phyloP scores from a whole-genome alignment of 495 filamentous ascomycete genomes.

The Penicillium silybi region DNA sequence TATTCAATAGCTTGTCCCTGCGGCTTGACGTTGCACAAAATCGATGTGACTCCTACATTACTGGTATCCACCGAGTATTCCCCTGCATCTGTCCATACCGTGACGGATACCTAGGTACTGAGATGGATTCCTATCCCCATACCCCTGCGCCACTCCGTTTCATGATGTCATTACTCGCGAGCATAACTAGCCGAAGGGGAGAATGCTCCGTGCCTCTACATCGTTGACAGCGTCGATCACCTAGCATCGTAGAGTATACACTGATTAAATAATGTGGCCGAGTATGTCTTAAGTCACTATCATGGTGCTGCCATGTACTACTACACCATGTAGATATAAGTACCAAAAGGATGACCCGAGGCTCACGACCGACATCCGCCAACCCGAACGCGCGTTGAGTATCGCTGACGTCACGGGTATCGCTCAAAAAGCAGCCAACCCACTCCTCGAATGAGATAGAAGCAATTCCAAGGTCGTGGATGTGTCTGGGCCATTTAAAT shows the following conservation, averaged over 20 bases:
- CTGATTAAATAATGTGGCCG: too few species aligned
- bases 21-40: constrained; percentile 11
- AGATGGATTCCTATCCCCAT: not conserved
- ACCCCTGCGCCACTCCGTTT: constrained; percentile 8
- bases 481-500: not conserved
- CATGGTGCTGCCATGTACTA: not conserved
- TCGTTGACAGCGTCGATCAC: constrained; percentile 1
- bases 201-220: not conserved
- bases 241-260: not conserved
- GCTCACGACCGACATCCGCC: not conserved
- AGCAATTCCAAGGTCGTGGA: not conserved
- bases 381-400: constrained; percentile 2
- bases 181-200: not conserved
- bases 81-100: not conserved
- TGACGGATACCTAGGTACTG: not conserved
- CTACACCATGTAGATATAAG: not conserved
- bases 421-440: not conserved
- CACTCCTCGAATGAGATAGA: not conserved
- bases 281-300: too few species aligned
- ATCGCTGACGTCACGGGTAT: constrained; percentile 18
- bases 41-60: constrained; percentile 5
- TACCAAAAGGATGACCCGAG: too few species aligned
- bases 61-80: not conserved
- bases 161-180: constrained; percentile 13
- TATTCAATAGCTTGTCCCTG: constrained; percentile 14